These are phyloP conservation scores for Cryptococcus maquisensis DNA, from an alignment of 1,284 basidiomycete species.

Conservation along the genomic window DNA sequence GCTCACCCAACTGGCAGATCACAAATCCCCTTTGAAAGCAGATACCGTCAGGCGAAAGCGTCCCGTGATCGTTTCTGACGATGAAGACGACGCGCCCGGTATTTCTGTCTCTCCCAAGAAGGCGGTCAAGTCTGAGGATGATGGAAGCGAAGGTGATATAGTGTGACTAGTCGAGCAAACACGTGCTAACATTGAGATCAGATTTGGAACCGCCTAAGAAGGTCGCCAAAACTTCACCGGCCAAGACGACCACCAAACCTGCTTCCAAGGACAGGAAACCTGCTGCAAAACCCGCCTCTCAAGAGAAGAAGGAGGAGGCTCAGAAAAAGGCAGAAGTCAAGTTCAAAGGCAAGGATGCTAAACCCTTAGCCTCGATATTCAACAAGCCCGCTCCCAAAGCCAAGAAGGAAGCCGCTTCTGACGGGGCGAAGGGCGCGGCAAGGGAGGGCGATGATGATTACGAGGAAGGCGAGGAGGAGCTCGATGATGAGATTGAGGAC, in stretches of 20 bases:
- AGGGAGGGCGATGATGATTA: conserved; percentile 51
- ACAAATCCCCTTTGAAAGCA: conserved; percentile 22
- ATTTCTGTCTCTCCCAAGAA: conserved; percentile 3
- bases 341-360: conserved; percentile 12
- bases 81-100: conserved; percentile 52
- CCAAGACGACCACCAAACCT: not conserved
- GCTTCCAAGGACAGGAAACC: conserved; percentile 4
- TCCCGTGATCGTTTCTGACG: conserved; percentile 62
- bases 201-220: conserved; percentile 34
- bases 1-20: conserved; percentile 17
- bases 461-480: conserved; percentile 45
- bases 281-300: conserved; percentile 28
- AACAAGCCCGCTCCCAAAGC: conserved; percentile 37
- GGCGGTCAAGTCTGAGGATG: conserved; percentile 4
- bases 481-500: conserved; percentile 40
- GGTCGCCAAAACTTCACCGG: conserved; percentile 26
- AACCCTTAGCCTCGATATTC: conserved; percentile 48
- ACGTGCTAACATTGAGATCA: not conserved
- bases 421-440: conserved; percentile 22
- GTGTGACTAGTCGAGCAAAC: not conserved
- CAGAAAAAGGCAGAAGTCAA: not conserved
- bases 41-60: conserved; percentile 51
- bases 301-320: conserved; percentile 17
- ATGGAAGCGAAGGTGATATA: not conserved
- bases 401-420: conserved; percentile 27